Evolutionary conservation across 768 basidiomycete genomes (phyloP).

Genomic region (Xerocomus brunneocitrinus): DNA sequence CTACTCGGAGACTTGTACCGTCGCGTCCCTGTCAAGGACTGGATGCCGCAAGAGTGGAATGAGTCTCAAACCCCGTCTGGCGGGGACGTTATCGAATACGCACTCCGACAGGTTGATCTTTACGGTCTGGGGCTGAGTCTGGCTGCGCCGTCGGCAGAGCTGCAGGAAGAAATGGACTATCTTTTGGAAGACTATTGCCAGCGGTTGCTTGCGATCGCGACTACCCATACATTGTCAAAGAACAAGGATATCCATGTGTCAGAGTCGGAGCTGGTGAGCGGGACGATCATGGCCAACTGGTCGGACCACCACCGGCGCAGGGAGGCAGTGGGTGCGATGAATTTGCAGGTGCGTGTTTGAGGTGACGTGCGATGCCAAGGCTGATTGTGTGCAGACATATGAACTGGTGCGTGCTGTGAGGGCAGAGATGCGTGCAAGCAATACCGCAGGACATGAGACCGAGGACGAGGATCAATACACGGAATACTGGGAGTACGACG

Average conservation of each 20-base stretch:
- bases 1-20: slow-evolving; percentile 44
- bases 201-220: slow-evolving; percentile 33
- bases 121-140: slow-evolving; percentile 33
- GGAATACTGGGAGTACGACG: slow-evolving; percentile 24
- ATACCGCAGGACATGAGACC: slow-evolving; percentile 10
- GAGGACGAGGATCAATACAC: slow-evolving; percentile 27
- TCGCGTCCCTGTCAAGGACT: slow-evolving; percentile 36
- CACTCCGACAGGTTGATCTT: slow-evolving; percentile 23
- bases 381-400: slow-evolving; percentile 31
- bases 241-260: slow-evolving; percentile 33
- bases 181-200: slow-evolving; percentile 34
- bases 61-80: slow-evolving; percentile 20
- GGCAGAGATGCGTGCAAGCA: slow-evolving; percentile 25
- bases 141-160: slow-evolving; percentile 18
- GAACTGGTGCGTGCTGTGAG: slow-evolving; percentile 37
- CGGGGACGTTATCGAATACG: slow-evolving; percentile 23
- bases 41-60: slow-evolving; percentile 25
- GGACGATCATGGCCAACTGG: slow-evolving; percentile 43
- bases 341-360: slow-evolving; percentile 35
- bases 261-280: slow-evolving; percentile 42
- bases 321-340: slow-evolving; percentile 40
- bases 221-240: slow-evolving; percentile 35
- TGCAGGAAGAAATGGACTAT: slow-evolving; percentile 36
- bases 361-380: not conserved
- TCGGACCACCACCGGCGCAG: slow-evolving; percentile 38